Evolutionary conservation across 2,329 filamentous ascomycete species (phyloP), one percentile per base, ranked within the genome.

Genomic region (Colletotrichum gigasporum): DNA sequence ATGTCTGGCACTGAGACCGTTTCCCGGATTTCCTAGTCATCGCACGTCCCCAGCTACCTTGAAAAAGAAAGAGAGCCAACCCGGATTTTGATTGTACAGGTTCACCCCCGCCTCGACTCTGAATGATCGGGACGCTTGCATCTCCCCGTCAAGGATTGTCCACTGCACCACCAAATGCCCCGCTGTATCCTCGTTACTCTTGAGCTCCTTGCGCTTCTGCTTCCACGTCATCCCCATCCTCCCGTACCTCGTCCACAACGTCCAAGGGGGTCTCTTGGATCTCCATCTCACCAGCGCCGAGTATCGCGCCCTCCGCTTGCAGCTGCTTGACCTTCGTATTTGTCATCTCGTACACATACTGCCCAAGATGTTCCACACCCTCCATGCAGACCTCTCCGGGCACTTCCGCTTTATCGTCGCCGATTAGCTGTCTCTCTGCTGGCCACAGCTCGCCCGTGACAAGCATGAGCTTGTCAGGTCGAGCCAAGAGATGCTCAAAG

Each of bases 321-420:
- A 88, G 67, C 71, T 87, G 83, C 72, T 82, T 77, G 34, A 86
- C 68, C 72, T 78, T 83, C 1, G 85, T 87, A 47, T 91, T 87
- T 3, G 94, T 97, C 93, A 99, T 99, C 77, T 99, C 93, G 75
- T 88, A 97, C 20, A 99, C 95, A 76, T 97, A 99, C 78, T 97
- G 91, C 0, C 96, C 96, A 34, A 99, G 78, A 80, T 99, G 96
- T 80, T 99, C 95, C 1, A 98, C 90, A 32, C 91, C 88, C 71
- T 95, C 92, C 92, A 99, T 98, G 18, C 88, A 83, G 1, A 89
- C 90, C 71, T 87, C 85, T 11, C 85, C 85, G 2, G 83, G 79
- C 6, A 87, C 80, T 6, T 83, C 80, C 16, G 82, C 83, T 8
- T 82, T 80, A 16, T 74, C 76, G 47, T 83, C 82, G 5, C 80